Evolutionary conservation across 768 basidiomycete genomes (phyloP), one percentile per base, ranked within the genome.

Genomic region (Basidioascus undulatus): DNA sequence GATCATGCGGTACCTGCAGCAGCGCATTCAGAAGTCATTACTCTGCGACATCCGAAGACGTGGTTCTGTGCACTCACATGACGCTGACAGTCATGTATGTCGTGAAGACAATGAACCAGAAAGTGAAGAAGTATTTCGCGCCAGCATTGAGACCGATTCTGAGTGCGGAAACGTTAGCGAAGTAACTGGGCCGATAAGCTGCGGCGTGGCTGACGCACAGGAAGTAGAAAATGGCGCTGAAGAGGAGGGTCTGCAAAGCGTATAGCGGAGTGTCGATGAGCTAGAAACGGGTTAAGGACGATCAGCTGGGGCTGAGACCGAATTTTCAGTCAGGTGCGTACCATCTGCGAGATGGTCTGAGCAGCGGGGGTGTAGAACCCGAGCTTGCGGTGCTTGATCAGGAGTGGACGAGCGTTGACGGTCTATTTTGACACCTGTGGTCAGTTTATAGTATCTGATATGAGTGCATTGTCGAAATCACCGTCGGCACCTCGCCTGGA

Each of bases 341-440:
- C 6, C 26, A 44, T 39, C 30, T 30, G 15, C 4, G 46, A 39
- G 15, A 47, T 10, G 1, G 25, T 16, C 16, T 21, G 10, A 0
- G 43, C 46, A 4, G 43, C 46, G 4, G 46, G 46, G 23, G 38
- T 40, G 33, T 44, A 44, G 40, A 44, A 42, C 20, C 46, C 46
- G 16, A 47, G 43, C 8, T 13, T 31, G 26, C 43, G 46, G 28
- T 44, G 42, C 39, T 43, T 42, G 43, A 47, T 42, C 4, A 27
- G 19, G 11, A 44, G 33, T 6, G 46, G 36, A 0, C 46, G 39
- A 11, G 32, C 40, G 2, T 33, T 3, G 16, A 44, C 39, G 13
- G 40, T 38, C 6, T n/a, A n/a, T n/a, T n/a, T n/a, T n/a, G n/a
- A n/a, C n/a, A n/a, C n/a, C n/a, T n/a, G n/a, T n/a, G n/a, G n/a